These are phyloP conservation scores for Tricholoma bakamatsutake DNA, from an alignment of 768 basidiomycete species.

Conservation along the genomic window DNA sequence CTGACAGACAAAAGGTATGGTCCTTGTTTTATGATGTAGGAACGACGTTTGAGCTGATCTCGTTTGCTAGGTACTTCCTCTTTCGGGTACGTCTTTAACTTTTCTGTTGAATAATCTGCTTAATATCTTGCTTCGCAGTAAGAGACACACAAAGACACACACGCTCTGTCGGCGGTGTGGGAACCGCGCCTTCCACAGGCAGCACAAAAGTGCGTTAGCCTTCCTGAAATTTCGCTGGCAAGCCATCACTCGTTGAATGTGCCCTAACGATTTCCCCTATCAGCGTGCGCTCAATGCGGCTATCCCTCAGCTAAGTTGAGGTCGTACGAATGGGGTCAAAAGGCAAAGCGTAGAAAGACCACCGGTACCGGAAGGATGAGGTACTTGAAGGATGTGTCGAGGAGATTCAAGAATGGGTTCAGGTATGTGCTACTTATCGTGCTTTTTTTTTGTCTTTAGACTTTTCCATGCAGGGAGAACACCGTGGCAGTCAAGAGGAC, in stretches of 20 bases:
- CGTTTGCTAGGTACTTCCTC: slow-evolving; percentile 84
- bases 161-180: slow-evolving; percentile 98
- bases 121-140: slow-evolving; percentile 46
- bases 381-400: slow-evolving; percentile 86
- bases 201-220: slow-evolving; percentile 82
- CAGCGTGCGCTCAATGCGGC: slow-evolving; percentile 94
- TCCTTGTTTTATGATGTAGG: neutral
- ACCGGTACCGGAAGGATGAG: slow-evolving; percentile 96
- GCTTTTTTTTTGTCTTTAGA: neutral
- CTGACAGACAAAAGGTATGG: slow-evolving; percentile 76
- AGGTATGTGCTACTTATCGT: slow-evolving; percentile 40
- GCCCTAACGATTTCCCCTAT: slow-evolving; percentile 1
- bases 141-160: slow-evolving; percentile 95
- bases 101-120: neutral
- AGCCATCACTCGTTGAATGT: neutral
- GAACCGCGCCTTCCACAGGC: slow-evolving; percentile 92
- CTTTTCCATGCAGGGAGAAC: slow-evolving; percentile 13
- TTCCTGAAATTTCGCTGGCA: neutral
- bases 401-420: slow-evolving; percentile 99
- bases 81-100: slow-evolving; percentile 65
- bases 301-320: slow-evolving; percentile 94
- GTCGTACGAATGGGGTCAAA: slow-evolving; percentile 96
- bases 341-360: slow-evolving; percentile 99
- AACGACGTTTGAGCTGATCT: slow-evolving; percentile 3
- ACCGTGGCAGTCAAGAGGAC: slow-evolving; percentile 17